Conservation (phyloP, 139 green algal species). For the Bryopsis sp. region DNA sequence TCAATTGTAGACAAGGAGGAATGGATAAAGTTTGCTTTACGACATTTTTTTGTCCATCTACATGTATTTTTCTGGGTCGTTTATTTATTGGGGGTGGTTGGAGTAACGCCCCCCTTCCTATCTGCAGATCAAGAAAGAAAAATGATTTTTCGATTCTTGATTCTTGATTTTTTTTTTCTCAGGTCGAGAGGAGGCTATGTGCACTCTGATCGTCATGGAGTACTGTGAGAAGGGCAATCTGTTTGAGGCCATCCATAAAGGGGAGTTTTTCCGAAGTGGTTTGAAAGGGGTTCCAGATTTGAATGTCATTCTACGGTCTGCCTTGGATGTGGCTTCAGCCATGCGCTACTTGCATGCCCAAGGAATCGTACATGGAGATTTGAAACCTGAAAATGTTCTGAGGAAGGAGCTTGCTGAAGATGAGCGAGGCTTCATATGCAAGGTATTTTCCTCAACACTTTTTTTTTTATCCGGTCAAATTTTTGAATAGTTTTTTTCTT, state of each 20-base stretch:
- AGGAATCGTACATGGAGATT: slow-evolving; percentile 47
- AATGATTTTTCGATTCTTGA: no score
- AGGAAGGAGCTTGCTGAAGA: slow-evolving; percentile 20
- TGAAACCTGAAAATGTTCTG: slow-evolving; percentile 51
- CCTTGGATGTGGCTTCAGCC: slow-evolving; percentile 16
- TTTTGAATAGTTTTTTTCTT: background rate
- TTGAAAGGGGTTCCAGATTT: background rate
- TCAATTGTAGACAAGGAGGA: no score
- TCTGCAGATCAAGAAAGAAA: no score
- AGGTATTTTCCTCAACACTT: slow-evolving; percentile 23
- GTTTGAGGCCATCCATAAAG: slow-evolving; percentile 33
- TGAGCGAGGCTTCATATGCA: slow-evolving; percentile 35
- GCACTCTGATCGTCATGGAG: slow-evolving; percentile 46
- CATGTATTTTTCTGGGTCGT: no score
- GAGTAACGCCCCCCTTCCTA: no score
- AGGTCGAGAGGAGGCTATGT: no score
- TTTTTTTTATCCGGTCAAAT: background rate
- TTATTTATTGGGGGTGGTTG: no score
- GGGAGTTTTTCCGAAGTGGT: slow-evolving; percentile 27
- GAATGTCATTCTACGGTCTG: background rate
- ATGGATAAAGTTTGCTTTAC: no score
- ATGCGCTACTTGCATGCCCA: slow-evolving; percentile 35
- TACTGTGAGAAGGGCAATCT: slow-evolving; percentile 45
- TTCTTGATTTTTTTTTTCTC: no score
- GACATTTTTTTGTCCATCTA: no score